Base-by-base conservation (phyloP, 2,329 filamentous ascomycete species). In the Aspergillus fumigatiaffinis region DNA sequence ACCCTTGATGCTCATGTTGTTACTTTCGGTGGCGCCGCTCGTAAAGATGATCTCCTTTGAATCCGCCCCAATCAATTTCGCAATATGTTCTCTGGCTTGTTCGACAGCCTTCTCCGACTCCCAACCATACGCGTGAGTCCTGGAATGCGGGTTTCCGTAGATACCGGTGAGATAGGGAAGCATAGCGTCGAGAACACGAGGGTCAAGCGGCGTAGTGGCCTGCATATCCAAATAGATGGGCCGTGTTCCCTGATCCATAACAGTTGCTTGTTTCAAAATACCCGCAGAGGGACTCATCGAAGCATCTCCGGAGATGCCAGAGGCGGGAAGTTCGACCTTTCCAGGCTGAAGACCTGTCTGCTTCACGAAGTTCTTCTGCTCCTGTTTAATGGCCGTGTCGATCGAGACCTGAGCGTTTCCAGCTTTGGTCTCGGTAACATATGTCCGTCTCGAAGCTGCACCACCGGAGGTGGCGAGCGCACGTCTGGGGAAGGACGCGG, bases 1-100 rank as follows among this genome's bases (percentile, higher is more conserved):
- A 62, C 94, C 94, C 79, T 99, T 99, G 79, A 99, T 91, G 76
- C 92, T 96, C 94, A 99, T 99, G 71, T 99, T 99, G 78, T 99
- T 99, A 73, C 92, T 97, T 80, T 99, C 94, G 0, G 94, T 99
- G 17, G 94, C 94, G 55, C 94, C 94, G 68, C 92, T 97, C 6
- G 94, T 99, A 78, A 99, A 97, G 68, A 99, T 95, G 64, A 99
- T 97, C 74, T 99, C 94, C 77, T 99, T 99, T 5, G 94, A 81
- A 73, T 99, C 92, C 28, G 94, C 94, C 26, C 93, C 93, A 64
- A 99, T 94, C 55, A 99, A 83, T 42, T 82, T 83, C 3, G 94
- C 94, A 63, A 97, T 83, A 70, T 97, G 85, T 66, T 84, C 84
- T 68, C 94, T 86, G 47, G 94, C 92, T 61, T 91, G 84, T 74